phyloP scores from a whole-genome alignment of 306 rosid species.

The Delonix regia region DNA sequence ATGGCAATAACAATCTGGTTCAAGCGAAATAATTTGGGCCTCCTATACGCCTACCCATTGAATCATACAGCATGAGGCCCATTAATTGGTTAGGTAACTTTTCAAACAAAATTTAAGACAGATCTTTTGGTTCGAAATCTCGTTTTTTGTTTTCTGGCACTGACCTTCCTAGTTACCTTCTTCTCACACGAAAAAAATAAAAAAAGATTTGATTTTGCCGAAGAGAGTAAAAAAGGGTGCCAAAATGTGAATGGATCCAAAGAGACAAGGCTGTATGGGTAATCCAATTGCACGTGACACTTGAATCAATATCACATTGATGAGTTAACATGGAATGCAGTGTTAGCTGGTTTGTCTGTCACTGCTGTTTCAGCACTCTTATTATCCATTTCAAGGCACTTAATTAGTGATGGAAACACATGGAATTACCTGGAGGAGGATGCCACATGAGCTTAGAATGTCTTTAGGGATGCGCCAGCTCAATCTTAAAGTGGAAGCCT shows the following conservation, averaged over 20 bases:
- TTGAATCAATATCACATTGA: no score
- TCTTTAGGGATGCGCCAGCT: conserved; percentile 1
- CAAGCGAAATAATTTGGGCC: not conserved
- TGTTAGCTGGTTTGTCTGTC: not conserved
- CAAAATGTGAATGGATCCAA: not conserved
- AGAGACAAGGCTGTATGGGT: not conserved
- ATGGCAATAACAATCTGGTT: not conserved
- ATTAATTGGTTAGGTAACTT: no score
- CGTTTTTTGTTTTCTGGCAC: no score
- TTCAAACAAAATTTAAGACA: no score
- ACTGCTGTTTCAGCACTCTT: no score
- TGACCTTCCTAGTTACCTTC: no score
- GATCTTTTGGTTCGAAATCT: no score
- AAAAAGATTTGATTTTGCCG: no score
- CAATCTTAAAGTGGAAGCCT: conserved; percentile 41
- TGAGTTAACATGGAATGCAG: not conserved
- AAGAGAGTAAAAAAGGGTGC: no score
- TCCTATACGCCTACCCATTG: no score
- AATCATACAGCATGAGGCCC: not conserved
- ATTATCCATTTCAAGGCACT: not conserved
- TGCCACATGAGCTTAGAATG: no score
- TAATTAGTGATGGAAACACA: not conserved
- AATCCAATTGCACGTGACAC: not conserved
- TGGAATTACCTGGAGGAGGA: not conserved
- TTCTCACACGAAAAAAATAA: no score